Conservation (phyloP, 495 filamentous ascomycete species). For the Aspergillus bertholletiae region DNA sequence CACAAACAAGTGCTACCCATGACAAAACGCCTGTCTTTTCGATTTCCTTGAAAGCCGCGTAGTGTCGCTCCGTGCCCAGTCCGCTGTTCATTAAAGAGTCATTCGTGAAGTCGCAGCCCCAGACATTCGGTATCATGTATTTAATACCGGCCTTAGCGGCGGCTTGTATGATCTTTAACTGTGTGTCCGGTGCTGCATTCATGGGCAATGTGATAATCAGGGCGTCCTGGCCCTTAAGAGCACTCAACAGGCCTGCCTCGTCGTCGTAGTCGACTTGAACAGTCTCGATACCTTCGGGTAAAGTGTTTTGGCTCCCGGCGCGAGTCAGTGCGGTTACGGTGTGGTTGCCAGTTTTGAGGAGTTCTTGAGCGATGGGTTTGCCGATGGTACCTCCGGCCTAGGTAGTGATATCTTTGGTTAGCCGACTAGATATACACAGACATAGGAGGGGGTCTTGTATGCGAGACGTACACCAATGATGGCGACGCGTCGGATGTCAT, state of each 20-base stretch:
- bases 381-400: constrained; percentile 60
- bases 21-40: constrained; percentile 37
- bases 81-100: constrained; percentile 32
- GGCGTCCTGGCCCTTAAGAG: constrained; percentile 49
- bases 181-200: constrained; percentile 33
- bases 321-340: constrained; percentile 53
- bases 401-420: neutral
- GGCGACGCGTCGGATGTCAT: constrained; percentile 33
- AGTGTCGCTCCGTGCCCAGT: constrained; percentile 7
- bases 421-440: too few species aligned
- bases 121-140: constrained; percentile 63
- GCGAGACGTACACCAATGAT: constrained; percentile 33
- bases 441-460: too few species aligned
- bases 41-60: constrained; percentile 27
- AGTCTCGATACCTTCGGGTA: constrained; percentile 41
- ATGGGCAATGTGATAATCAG: constrained; percentile 59
- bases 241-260: constrained; percentile 36
- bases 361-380: constrained; percentile 44
- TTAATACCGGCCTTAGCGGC: constrained; percentile 58
- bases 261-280: constrained; percentile 47
- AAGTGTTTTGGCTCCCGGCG: constrained; percentile 28
- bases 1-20: constrained; percentile 47
- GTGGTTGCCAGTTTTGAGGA: constrained; percentile 49
- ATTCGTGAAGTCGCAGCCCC: constrained; percentile 38
- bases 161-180: constrained; percentile 51